phyloP scores from a whole-genome alignment of 2,329 filamentous ascomycete species.

The Fusarium pseudonygamai region DNA sequence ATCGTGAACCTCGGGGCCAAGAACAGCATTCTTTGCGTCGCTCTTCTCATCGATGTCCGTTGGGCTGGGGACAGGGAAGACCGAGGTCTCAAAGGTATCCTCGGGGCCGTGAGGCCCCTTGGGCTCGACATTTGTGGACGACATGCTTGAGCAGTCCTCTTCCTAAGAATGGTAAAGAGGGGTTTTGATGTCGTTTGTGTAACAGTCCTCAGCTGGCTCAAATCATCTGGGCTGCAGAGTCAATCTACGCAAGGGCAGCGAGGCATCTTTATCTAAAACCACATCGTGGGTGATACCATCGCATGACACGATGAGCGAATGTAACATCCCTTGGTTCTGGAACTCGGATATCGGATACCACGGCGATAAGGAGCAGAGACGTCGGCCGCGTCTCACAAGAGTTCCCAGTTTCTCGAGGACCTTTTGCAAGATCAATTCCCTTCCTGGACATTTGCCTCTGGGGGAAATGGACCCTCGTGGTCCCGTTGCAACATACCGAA shows the following conservation, averaged over 20 bases:
- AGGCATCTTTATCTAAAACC: conserved; percentile 8
- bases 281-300: conserved; percentile 2
- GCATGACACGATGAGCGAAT: conserved; percentile 15
- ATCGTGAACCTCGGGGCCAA: background rate
- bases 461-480: background rate
- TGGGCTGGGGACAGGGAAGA: conserved; percentile 30
- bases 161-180: background rate
- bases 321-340: conserved; percentile 4
- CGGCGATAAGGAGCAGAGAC: background rate
- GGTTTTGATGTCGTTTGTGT: background rate
- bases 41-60: conserved; percentile 28
- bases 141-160: conserved; percentile 3
- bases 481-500: background rate
- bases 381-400: background rate
- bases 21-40: background rate
- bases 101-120: conserved; percentile 14
- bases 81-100: conserved; percentile 4
- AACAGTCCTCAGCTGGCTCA: background rate
- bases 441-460: background rate
- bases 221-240: background rate
- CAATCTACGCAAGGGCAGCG: background rate
- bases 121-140: background rate
- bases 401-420: background rate
- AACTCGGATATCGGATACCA: background rate
- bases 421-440: conserved; percentile 10